Conservation (phyloP, 2,329 filamentous ascomycete genomes). For the Dactylellina leptospora region DNA sequence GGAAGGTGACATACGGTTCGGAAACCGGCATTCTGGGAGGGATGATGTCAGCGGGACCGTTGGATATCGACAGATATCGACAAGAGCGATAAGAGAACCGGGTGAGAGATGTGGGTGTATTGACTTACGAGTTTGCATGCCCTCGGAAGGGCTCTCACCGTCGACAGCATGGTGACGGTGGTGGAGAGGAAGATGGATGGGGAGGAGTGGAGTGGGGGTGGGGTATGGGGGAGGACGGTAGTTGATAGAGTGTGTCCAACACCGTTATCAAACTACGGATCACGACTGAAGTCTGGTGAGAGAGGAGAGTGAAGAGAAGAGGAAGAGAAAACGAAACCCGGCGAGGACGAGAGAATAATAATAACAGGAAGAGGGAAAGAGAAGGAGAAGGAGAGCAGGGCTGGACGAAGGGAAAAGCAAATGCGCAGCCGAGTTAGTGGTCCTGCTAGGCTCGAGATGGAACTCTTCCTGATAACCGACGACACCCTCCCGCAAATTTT, state of each 20-base stretch:
- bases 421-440: conserved; percentile 51
- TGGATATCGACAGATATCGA: neutral
- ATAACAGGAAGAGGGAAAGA: conserved; percentile 59
- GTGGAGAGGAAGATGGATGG: neutral
- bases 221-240: conserved; percentile 24
- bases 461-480: conserved; percentile 45
- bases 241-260: conserved; percentile 32
- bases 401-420: conserved; percentile 61
- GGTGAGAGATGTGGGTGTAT: neutral
- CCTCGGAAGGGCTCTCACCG: conserved; percentile 56
- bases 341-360: conserved; percentile 37
- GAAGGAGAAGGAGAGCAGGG: conserved; percentile 46
- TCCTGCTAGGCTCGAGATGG: too few species aligned
- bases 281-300: conserved; percentile 53
- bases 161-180: conserved; percentile 56
- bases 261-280: conserved; percentile 45
- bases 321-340: conserved; percentile 58
- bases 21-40: conserved; percentile 54
- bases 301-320: conserved; percentile 57
- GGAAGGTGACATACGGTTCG: conserved; percentile 55
- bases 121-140: conserved; percentile 57
- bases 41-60: conserved; percentile 30
- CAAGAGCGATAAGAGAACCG: neutral
- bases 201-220: conserved; percentile 38
- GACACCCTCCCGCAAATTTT: conserved; percentile 4